Percentiles rank a stretch among this genome's conserved stretches.
phyloP scores from a whole-genome alignment of 805 yeast species.

The Candida hungchunana region DNA sequence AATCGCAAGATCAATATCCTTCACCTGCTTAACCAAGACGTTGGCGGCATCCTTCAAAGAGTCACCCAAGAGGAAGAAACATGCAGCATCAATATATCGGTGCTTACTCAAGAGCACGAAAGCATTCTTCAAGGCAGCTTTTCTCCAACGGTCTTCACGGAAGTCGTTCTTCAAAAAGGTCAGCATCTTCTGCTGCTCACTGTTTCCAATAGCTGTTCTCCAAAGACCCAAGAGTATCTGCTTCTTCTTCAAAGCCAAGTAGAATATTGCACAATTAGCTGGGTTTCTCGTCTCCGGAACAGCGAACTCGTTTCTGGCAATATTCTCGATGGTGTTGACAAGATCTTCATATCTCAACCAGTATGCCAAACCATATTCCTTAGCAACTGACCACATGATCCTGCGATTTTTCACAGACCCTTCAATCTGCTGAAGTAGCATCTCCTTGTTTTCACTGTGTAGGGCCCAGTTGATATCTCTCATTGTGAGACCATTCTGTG shows the following conservation, averaged over 20 bases:
- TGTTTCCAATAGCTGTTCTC: conserved; percentile 70
- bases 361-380: conserved; percentile 59
- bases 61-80: conserved; percentile 77
- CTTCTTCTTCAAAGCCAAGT: conserved; percentile 74
- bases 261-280: conserved; percentile 64
- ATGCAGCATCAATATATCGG: conserved; percentile 81
- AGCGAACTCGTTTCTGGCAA: conserved; percentile 71
- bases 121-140: conserved; percentile 91
- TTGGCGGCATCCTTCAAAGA: conserved; percentile 72
- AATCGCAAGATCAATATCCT: conserved; percentile 71
- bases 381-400: conserved; percentile 57
- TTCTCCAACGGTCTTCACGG: conserved; percentile 67
- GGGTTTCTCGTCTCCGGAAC: conserved; percentile 62
- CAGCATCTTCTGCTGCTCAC: conserved; percentile 79
- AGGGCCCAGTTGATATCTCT: conserved; percentile 87
- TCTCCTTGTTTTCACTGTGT: conserved; percentile 73
- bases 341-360: conserved; percentile 58
- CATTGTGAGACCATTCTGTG: conserved; percentile 56
- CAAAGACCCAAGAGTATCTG: conserved; percentile 76
- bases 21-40: conserved; percentile 62
- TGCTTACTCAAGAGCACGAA: conserved; percentile 87
- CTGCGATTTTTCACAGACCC: conserved; percentile 35
- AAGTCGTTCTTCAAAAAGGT: conserved; percentile 78
- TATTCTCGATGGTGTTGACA: conserved; percentile 51
- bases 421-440: conserved; percentile 49